Evolutionary conservation across 352 stramenopile species (phyloP).

Genomic region (Elongisporangium senticosum): DNA sequence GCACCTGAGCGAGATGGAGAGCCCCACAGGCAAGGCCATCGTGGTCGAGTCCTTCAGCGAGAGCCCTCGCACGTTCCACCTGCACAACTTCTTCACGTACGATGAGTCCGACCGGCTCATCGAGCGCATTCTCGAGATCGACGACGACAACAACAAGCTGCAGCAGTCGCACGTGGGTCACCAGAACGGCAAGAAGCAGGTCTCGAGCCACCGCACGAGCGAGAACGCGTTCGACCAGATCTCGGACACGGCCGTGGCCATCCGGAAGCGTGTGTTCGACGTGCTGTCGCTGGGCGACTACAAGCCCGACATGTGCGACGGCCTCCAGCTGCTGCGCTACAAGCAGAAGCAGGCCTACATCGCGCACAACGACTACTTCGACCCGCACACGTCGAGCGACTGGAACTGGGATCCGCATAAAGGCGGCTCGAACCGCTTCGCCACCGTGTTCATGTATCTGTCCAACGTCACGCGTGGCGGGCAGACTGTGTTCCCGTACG

Average conservation of each 20-base stretch:
- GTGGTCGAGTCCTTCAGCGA: constrained; percentile 76
- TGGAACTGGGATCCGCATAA: constrained; percentile 76
- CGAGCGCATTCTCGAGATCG: constrained; percentile 71
- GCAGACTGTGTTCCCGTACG: constrained; percentile 81
- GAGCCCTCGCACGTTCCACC: constrained; percentile 75
- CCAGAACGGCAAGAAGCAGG: constrained; percentile 59
- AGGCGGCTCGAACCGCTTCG: constrained; percentile 80
- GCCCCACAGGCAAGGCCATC: constrained; percentile 49
- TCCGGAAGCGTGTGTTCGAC: constrained; percentile 87
- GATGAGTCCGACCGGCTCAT: constrained; percentile 81
- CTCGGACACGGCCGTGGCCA: constrained; percentile 55
- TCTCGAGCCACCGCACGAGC: constrained; percentile 73
- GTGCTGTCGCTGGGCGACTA: constrained; percentile 89
- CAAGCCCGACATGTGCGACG: constrained; percentile 89
- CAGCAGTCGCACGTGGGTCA: constrained; percentile 78
- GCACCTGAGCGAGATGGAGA: constrained; percentile 39
- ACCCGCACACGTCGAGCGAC: constrained; percentile 30
- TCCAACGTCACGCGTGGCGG: constrained; percentile 73
- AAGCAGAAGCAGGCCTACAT: constrained; percentile 94
- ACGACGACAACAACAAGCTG: constrained; percentile 76
- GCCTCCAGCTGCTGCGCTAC: constrained; percentile 94
- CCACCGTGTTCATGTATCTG: constrained; percentile 80
- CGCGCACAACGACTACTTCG: constrained; percentile 93
- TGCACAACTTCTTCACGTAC: constrained; percentile 85
- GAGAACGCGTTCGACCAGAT: constrained; percentile 88